Base-by-base conservation (phyloP, 768 basidiomycete genomes). In the Suillus decipiens region DNA sequence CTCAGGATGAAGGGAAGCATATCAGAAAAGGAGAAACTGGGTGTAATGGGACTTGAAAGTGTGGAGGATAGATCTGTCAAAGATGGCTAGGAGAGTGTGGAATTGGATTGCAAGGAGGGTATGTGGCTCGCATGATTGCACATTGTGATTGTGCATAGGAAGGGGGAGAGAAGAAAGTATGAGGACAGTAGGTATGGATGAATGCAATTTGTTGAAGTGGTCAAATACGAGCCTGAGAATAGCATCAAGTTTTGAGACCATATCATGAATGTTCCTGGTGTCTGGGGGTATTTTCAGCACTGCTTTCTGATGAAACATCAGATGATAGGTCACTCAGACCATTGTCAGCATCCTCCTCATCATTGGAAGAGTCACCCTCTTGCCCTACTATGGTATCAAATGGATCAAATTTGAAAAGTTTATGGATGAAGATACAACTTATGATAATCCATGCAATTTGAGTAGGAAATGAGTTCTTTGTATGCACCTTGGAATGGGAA, bases 21-120 rank as follows among this genome's bases (percentile, higher is more conserved):
- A 94, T 88, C 94, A 97, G 81, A 99, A 99, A 54, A 99, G 71
- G 64, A 99, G 85, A 78, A 99, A 99, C 70, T 99, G 97, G 15
- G 95, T 95, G 75, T 99, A 97, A 42, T 96, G 92, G 0, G 95
- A 97, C 71, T 96, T 95, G 80, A 97, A 97, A 2, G 97, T 99
- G 43, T 89, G 91, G 56, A 99, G 85, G 72, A 99, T 95, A 42
- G 89, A 89, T 45, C 93, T 87, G 73, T 97, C 94, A 70, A 99
- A 99, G 66, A 98, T 94, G 66, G 90, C 87, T 58, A 99, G 86
- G 22, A 99, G 88, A 33, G 90, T 85, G 68, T 92, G 84, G 74
- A 99, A 99, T 67, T 93, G 92, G 1, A 84, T 73, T 7, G 82
- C 82, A 28, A 80, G 83, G 37, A 78, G 70, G 4, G 75, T 72